Base-by-base conservation (phyloP, 371 early-diverging fungal genomes). In the Mortierella sp. region DNA sequence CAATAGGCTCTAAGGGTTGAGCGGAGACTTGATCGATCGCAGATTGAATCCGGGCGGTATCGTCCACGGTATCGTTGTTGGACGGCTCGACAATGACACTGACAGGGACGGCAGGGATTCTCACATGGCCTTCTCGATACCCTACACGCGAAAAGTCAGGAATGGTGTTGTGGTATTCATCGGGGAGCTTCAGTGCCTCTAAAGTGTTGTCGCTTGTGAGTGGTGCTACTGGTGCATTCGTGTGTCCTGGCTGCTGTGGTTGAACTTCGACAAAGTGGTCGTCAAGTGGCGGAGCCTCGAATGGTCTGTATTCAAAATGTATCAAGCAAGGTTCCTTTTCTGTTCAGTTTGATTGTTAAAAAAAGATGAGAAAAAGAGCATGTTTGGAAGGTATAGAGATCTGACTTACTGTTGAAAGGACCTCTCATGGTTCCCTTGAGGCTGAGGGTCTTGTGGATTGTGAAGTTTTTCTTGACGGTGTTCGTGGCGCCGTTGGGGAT, bases 101-200 rank as follows among this genome's bases (percentile, higher is more conserved):
- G 28, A 80, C 74, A 19, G 79, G 79, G 21, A 80, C 79, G 28
- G 26, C 9, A 6, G 79, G 81, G 11, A 81, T 47, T 5, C 48
- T 34, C 31, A 74, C 77, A 42, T 79, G 70, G 34, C 81, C 81
- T 44, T 79, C 57, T 38, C 79, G 76, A 54, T 81, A 81, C 11
- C 81, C 81, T 34, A 79, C 81, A n/a, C 70, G 26, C 4, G 81
- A 81, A 70, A 81, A 81, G 48, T 81, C 81, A 7, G 80, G 81
- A 45, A 81, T 81, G 31, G 45, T 70, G 63, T 79, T 81, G 60
- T 75, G 57, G 68, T 68, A 26, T 45, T 21, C 50, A 63, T 81
- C 81, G 14, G 80, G 80, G 21, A 78, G 71, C 47, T 60, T 78
- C 44, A 78, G 26, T 19, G 58, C 72, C 28, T 52, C 57, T 63